These are phyloP conservation scores for Sporothrix pseudoabietina DNA, from an alignment of 2,329 filamentous ascomycete species.

Conservation along the genomic window DNA sequence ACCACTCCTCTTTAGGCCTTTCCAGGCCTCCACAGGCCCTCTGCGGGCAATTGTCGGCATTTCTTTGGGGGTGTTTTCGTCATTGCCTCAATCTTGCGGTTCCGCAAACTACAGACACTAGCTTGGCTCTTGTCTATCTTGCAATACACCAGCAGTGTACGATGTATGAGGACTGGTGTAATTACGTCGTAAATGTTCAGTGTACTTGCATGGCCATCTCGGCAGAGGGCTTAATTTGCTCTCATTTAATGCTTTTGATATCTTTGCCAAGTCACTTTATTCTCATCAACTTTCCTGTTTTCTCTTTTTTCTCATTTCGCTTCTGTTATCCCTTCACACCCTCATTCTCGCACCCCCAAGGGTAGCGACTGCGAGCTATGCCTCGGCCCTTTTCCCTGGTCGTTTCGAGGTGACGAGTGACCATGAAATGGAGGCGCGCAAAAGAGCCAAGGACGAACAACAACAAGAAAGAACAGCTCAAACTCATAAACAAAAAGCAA, in stretches of 20 bases:
- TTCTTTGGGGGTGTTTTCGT: neutral
- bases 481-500: neutral
- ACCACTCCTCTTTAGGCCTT: neutral
- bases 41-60: neutral
- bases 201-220: neutral
- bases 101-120: slow-evolving; percentile 18
- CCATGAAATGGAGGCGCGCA: neutral
- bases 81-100: slow-evolving; percentile 8
- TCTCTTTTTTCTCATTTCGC: neutral
- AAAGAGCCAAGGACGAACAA: neutral
- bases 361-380: neutral
- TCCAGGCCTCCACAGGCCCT: neutral
- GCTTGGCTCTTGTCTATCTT: neutral
- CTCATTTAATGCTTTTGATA: neutral
- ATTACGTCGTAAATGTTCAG: neutral
- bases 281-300: neutral
- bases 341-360: neutral
- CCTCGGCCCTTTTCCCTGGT: neutral
- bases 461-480: neutral
- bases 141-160: too few relatives aligned
- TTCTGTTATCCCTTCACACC: neutral
- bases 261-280: neutral
- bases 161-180: neutral
- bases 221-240: neutral
- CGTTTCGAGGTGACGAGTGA: neutral